These are phyloP conservation scores for Boletus nobilissimus DNA, from an alignment of 1,284 basidiomycete genomes.

Conservation along the genomic window DNA sequence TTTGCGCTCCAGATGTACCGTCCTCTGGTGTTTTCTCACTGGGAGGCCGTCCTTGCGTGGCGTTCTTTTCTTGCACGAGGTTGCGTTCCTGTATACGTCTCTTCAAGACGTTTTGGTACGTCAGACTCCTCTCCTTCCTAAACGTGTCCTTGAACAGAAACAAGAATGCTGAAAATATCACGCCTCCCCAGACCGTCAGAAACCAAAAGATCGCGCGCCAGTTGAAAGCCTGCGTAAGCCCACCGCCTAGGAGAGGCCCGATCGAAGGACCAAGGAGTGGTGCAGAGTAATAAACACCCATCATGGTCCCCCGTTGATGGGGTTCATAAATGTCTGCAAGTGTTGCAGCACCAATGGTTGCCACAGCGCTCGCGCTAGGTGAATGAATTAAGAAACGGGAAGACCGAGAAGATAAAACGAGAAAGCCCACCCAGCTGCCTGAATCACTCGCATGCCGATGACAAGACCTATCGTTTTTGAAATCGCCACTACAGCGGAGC, in stretches of 20 bases:
- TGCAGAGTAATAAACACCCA: conserved; percentile 82
- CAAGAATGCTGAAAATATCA: conserved; percentile 68
- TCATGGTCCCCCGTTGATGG: conserved; percentile 80
- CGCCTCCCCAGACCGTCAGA: conserved; percentile 70
- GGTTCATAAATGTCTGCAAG: conserved; percentile 87
- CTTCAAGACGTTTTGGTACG: conserved; percentile 74
- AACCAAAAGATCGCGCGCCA: conserved; percentile 92
- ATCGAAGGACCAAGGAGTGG: conserved; percentile 71
- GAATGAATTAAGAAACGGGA: neutral
- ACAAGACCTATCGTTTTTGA: conserved; percentile 72
- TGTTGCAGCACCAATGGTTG: conserved; percentile 83
- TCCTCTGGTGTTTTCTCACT: conserved; percentile 9
- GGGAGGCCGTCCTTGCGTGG: conserved; percentile 8
- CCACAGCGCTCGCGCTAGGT: conserved; percentile 76
- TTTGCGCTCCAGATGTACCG: neutral
- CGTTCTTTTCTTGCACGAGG: conserved; percentile 22
- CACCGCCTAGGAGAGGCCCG: conserved; percentile 79
- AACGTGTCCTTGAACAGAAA: conserved; percentile 86
- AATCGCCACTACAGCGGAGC: conserved; percentile 71
- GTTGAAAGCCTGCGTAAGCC: conserved; percentile 70
- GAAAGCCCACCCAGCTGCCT: conserved; percentile 65
- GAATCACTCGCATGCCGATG: conserved; percentile 78
- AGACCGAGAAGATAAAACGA: neutral
- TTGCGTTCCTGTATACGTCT: conserved; percentile 28
- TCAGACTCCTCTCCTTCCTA: conserved; percentile 77